Percentiles rank a stretch among this genome's conserved stretches.
Evolutionary conservation across 192 early-diverging fungal genomes (phyloP).

Genomic region (Geranomyces variabilis): DNA sequence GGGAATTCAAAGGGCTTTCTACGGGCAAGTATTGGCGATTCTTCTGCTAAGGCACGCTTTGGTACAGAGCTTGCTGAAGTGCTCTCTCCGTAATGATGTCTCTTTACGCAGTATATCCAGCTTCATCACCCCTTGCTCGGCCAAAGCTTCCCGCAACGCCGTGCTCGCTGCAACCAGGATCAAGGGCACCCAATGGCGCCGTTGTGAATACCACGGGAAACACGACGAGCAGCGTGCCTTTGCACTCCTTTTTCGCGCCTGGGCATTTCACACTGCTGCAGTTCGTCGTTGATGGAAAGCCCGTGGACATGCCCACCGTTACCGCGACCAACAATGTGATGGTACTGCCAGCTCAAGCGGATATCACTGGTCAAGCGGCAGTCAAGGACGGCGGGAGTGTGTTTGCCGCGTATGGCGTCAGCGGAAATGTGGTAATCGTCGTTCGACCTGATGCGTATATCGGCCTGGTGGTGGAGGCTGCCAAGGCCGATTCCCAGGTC

Average conservation of each 20-base stretch:
- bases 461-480: background rate
- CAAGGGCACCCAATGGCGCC: conserved; percentile 1
- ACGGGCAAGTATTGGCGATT: background rate
- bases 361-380: background rate
- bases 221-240: background rate
- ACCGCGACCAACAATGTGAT: background rate
- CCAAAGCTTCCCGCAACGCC: background rate
- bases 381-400: background rate
- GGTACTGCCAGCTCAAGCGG: background rate
- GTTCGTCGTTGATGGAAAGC: background rate
- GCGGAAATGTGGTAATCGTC: background rate
- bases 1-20: background rate
- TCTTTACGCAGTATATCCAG: background rate
- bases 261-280: background rate
- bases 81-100: too few species aligned
- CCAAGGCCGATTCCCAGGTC: background rate
- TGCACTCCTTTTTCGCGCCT: background rate
- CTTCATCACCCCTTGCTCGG: background rate
- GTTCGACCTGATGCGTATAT: conserved; percentile 6
- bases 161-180: background rate
- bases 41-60: background rate
- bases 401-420: background rate
- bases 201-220: too few species aligned
- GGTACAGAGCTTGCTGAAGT: background rate
- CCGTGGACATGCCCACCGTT: background rate